Base-by-base conservation (phyloP, 164 flowering plant species). In the Vitis labrusca region DNA sequence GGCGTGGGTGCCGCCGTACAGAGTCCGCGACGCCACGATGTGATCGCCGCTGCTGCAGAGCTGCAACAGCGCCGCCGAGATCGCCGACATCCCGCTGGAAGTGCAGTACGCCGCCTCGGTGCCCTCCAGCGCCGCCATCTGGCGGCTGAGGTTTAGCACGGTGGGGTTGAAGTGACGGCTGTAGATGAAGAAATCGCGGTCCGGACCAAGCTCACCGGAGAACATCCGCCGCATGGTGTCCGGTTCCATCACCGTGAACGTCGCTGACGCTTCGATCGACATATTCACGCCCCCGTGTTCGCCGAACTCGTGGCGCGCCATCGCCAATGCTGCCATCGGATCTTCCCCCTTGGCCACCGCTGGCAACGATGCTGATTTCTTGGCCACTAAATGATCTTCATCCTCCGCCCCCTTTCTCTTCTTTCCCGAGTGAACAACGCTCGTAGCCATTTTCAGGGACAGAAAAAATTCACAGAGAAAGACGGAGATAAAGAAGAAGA, bases 81-180 rank as follows among this genome's bases (percentile, higher is more conserved):
- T 92, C 2, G 99, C 98, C 0, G 98, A 84, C 98, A 92, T 91
- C 9, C 98, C 99, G 70, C 92, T 86, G 56, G 99, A 77, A 1
- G 99, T 95, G 79, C 99, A 95, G 74, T 95, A 95, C 10, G 98
- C 98, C 10, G 98, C 97, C 74, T 93, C 98, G 50, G 99, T 95
- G 5, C 94, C 98, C 69, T 95, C 99, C 11, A 94, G 47, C 11
- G 99, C 97, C 1, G 99, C 99, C 94, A 94, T 90, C 79, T 78
- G 90, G 58, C 98, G 94, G 83, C 96, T 71, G 67, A 94, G 90
- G 69, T 84, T 89, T 5, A 94, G 70, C 12, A 94, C 98, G 1
- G 98, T 94, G 10, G 98, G 98, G 75, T 94, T 94, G 78, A 91
- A 94, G 73, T 94, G 97, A 50, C 98, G 97, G 86, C 98, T 94